Evolutionary conservation across 176 grass and related monocot genomes (phyloP).

Genomic region (Triticum urartu): DNA sequence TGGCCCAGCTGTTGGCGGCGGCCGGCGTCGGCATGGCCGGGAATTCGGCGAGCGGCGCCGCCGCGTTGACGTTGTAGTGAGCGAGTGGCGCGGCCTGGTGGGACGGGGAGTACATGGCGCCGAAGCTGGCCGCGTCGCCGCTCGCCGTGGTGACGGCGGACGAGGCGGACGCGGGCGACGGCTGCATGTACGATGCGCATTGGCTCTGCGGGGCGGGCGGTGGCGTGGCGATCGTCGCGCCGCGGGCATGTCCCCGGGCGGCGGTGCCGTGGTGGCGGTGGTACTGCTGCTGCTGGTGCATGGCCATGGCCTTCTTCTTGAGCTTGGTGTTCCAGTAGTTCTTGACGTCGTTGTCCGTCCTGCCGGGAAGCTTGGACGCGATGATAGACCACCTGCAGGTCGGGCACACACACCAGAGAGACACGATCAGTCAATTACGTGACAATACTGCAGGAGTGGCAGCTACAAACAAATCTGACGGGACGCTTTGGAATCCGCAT

Average conservation of each 20-base stretch:
- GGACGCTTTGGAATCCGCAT: not conserved
- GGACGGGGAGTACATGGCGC: conserved; percentile 32
- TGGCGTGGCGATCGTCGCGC: not conserved
- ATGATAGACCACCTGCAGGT: conserved; percentile 81
- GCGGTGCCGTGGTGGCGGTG: not conserved
- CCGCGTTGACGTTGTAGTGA: conserved; percentile 17
- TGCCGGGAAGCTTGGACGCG: conserved; percentile 75
- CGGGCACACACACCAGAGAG: not conserved
- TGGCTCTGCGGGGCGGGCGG: conserved; percentile 11
- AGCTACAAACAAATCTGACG: not conserved
- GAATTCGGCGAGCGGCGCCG: conserved; percentile 21
- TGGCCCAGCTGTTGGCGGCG: not conserved
- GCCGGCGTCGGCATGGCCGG: not conserved
- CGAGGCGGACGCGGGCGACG: conserved; percentile 43
- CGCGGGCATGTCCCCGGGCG: not conserved
- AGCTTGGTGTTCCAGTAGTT: conserved; percentile 99
- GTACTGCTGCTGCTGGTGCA: not conserved
- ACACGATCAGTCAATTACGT: not conserved
- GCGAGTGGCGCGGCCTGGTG: not conserved
- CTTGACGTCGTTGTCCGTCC: conserved; percentile 96
- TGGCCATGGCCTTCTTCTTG: conserved; percentile 81
- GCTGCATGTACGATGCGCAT: conserved; percentile 40
- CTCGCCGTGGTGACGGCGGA: conserved; percentile 41
- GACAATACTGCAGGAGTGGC: not conserved
- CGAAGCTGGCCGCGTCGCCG: conserved; percentile 46